Percentiles rank a stretch among this genome's conserved stretches.
Evolutionary conservation across 2,329 filamentous ascomycete genomes (phyloP).

Genomic region (Cordyceps javanica): DNA sequence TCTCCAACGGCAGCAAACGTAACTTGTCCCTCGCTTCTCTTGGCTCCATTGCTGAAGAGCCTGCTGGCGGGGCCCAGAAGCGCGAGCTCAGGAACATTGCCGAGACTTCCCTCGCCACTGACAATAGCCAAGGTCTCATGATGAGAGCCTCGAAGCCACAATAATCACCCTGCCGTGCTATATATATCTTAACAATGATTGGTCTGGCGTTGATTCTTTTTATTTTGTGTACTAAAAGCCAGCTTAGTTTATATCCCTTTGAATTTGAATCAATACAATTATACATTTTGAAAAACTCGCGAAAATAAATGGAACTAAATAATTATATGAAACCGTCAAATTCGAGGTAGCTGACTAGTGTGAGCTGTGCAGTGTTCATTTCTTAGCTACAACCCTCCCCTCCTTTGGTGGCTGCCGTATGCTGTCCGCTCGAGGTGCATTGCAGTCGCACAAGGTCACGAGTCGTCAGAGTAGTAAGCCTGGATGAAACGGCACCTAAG

Average conservation of each 20-base stretch:
- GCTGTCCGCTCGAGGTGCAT: too few relatives aligned
- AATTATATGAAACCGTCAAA: too few relatives aligned
- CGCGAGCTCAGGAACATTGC: neutral
- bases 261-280: conserved; percentile 7
- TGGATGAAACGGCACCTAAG: too few relatives aligned
- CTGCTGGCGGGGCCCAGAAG: conserved; percentile 10
- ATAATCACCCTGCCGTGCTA: neutral
- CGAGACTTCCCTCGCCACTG: neutral
- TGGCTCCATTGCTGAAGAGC: conserved; percentile 41
- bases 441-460: too few relatives aligned
- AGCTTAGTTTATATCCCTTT: conserved; percentile 6
- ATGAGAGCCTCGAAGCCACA: conserved; percentile 1
- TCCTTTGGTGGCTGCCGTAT: too few relatives aligned
- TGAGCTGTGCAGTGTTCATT: too few relatives aligned
- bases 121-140: conserved; percentile 9
- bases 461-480: too few relatives aligned
- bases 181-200: neutral
- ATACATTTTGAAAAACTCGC: neutral
- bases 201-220: neutral
- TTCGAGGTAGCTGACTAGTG: too few relatives aligned
- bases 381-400: too few relatives aligned
- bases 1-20: conserved; percentile 29
- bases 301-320: too few relatives aligned
- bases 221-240: conserved; percentile 2
- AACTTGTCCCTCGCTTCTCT: conserved; percentile 36